Evolutionary conservation across 2,329 filamentous ascomycete species (phyloP).

Genomic region (Diplocarpon rosae): DNA sequence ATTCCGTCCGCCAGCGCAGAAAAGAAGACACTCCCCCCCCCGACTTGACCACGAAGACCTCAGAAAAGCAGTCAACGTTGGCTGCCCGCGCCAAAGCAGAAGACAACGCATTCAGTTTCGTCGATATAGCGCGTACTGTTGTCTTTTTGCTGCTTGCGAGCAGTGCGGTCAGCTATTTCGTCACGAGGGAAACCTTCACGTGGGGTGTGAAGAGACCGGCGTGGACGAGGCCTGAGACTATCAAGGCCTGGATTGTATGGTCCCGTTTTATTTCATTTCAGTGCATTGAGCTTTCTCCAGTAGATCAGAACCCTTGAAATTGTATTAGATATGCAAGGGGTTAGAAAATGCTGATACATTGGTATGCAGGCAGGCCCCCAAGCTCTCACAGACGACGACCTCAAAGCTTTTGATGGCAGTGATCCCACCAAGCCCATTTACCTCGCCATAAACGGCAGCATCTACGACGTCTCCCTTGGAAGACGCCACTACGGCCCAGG

Average conservation of each 20-base stretch:
- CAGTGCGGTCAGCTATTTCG: constrained; percentile 22
- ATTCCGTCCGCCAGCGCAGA: constrained; percentile 5
- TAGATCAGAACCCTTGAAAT: background rate
- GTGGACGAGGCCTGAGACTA: constrained; percentile 16
- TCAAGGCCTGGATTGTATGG: constrained; percentile 21
- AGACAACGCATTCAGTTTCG: constrained; percentile 18
- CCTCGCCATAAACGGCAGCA: constrained; percentile 77
- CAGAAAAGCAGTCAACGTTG: constrained; percentile 1
- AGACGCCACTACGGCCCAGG: constrained; percentile 68
- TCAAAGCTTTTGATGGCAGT: constrained; percentile 65
- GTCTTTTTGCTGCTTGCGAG: constrained; percentile 21
- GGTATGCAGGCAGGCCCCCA: constrained; percentile 42
- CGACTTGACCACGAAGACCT: constrained; percentile 1
- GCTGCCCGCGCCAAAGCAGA: constrained; percentile 18
- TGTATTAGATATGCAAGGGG: background rate
- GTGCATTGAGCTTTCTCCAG: background rate
- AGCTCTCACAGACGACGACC: constrained; percentile 62
- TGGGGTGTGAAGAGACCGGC: constrained; percentile 22
- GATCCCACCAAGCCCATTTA: constrained; percentile 71
- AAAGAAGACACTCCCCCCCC: constrained; percentile 1
- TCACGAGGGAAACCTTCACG: constrained; percentile 23
- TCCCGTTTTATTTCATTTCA: background rate
- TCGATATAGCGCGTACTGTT: constrained; percentile 22
- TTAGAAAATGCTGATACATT: background rate
- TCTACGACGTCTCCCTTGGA: constrained; percentile 71